These are phyloP conservation scores for Poa annua DNA, from an alignment of 176 grass and related monocot species.

Conservation along the genomic window DNA sequence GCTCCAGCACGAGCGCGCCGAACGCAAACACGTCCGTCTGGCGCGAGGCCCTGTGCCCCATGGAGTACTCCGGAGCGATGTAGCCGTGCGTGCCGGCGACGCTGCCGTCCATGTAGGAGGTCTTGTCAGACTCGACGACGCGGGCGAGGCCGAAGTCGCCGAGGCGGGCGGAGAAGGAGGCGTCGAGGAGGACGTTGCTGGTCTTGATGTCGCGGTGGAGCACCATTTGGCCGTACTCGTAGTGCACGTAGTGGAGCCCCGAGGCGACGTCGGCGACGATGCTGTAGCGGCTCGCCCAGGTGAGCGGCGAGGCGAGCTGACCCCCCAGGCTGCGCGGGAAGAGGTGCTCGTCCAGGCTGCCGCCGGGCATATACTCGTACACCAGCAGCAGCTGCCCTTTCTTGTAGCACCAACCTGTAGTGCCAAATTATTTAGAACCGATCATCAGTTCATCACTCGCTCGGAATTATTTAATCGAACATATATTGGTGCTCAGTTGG, in stretches of 20 bases:
- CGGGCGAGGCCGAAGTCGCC: constrained; percentile 87
- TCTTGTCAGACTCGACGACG: constrained; percentile 45
- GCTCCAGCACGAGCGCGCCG: constrained; percentile 64
- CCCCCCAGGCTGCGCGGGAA: constrained; percentile 27
- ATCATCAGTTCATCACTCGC: background rate
- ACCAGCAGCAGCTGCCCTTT: constrained; percentile 65
- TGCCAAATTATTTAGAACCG: background rate
- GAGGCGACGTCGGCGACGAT: constrained; percentile 53
- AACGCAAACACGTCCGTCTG: constrained; percentile 60
- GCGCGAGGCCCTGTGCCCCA: constrained; percentile 47
- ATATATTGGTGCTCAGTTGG: background rate
- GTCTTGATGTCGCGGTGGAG: constrained; percentile 82
- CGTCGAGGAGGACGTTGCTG: constrained; percentile 68
- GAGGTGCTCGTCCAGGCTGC: constrained; percentile 66
- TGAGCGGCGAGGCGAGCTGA: constrained; percentile 30
- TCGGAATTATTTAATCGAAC: background rate
- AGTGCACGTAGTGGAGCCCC: constrained; percentile 75
- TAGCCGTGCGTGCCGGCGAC: constrained; percentile 64
- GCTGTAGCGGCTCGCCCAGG: constrained; percentile 59
- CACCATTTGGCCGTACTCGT: constrained; percentile 61
- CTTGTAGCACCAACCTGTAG: constrained; percentile 67
- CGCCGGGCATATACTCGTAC: constrained; percentile 96
- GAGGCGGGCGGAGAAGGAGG: constrained; percentile 51
- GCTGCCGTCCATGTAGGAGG: constrained; percentile 49
- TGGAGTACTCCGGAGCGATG: constrained; percentile 68